phyloP scores from a whole-genome alignment of 2,329 filamentous ascomycete genomes.

The Colletotrichum liaoningense region DNA sequence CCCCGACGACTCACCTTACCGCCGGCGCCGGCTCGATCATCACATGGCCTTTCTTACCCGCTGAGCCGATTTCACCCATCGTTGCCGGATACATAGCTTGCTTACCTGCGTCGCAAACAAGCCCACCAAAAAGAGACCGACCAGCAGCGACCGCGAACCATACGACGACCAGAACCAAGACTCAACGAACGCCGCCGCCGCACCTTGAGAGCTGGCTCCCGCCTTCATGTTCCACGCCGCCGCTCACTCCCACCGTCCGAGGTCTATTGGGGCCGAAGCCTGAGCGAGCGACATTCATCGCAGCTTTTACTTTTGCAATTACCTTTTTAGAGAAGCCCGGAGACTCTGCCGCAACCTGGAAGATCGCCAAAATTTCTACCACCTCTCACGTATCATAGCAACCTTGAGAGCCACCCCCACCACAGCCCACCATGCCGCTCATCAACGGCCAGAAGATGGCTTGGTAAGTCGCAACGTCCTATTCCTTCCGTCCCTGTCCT shows the following conservation, averaged over 20 bases:
- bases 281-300: neutral
- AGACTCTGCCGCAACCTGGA: neutral
- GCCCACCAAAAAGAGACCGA: neutral
- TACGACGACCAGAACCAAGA: neutral
- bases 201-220: conserved; percentile 21
- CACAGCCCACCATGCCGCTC: conserved; percentile 66
- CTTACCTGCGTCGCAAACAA: neutral
- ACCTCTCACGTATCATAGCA: neutral
- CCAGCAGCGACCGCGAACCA: neutral
- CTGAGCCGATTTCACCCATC: conserved; percentile 9
- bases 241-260: conserved; percentile 29
- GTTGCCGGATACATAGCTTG: neutral
- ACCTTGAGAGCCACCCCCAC: conserved; percentile 1
- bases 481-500: conserved; percentile 18
- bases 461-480: conserved; percentile 64
- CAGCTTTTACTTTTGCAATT: neutral
- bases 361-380: neutral
- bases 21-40: neutral
- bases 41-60: neutral
- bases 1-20: neutral
- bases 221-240: conserved; percentile 35
- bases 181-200: neutral
- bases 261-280: conserved; percentile 22
- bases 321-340: conserved; percentile 1
- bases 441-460: conserved; percentile 80